Conservation (phyloP, 2,329 filamentous ascomycete genomes). For the Monilinia fructigena region DNA sequence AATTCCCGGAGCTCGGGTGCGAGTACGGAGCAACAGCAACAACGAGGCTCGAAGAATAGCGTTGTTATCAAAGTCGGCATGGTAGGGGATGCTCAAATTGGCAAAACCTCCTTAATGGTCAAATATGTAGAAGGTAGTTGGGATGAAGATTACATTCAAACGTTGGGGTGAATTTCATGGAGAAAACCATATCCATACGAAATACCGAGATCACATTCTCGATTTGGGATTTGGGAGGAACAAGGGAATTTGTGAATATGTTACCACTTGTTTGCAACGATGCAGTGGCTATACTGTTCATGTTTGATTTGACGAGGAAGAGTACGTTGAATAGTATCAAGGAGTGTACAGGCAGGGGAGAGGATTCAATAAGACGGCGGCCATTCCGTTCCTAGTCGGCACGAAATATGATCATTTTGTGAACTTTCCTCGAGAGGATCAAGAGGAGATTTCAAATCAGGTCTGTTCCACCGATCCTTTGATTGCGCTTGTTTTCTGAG, state of each 20-base stretch:
- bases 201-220: slow-evolving; percentile 99
- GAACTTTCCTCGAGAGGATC: slow-evolving; percentile 94
- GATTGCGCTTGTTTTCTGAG: not conserved
- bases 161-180: slow-evolving; percentile 98
- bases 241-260: slow-evolving; percentile 99
- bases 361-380: slow-evolving; percentile 98
- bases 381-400: slow-evolving; percentile 95
- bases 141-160: slow-evolving; percentile 99
- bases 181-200: slow-evolving; percentile 98
- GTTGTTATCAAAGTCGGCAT: slow-evolving; percentile 99
- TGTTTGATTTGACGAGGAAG: slow-evolving; percentile 98
- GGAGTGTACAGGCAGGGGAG: slow-evolving; percentile 97
- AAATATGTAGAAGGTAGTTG: slow-evolving; percentile 99
- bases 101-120: slow-evolving; percentile 98
- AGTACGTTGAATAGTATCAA: slow-evolving; percentile 99
- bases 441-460: slow-evolving; percentile 97
- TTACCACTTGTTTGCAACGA: slow-evolving; percentile 98
- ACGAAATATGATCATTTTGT: slow-evolving; percentile 99
- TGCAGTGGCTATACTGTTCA: slow-evolving; percentile 96
- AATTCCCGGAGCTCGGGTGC: slow-evolving; percentile 35
- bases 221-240: slow-evolving; percentile 97
- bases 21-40: slow-evolving; percentile 26
- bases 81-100: slow-evolving; percentile 98
- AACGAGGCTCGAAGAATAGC: slow-evolving; percentile 51
- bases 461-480: slow-evolving; percentile 47